Base-by-base conservation (phyloP, 2,329 filamentous ascomycete species). In the Fusarium succisae region DNA sequence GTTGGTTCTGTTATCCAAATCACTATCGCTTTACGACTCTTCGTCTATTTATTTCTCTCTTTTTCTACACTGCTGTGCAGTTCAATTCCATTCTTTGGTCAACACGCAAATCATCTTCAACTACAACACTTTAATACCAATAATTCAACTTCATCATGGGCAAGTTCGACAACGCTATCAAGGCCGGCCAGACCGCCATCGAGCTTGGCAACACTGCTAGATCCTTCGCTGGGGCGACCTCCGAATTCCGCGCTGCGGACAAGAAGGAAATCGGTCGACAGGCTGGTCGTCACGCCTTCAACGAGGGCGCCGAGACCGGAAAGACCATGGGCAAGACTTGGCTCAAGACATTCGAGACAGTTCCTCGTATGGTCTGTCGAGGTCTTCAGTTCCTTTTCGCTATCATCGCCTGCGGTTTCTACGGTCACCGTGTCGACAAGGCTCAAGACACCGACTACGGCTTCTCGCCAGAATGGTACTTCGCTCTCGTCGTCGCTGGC, bases 351-450 rank as follows among this genome's bases (percentile, higher is more conserved):
- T 86, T 85, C 65, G 85, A 86, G 75, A 82, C 81, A 47, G 73
- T 89, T 60, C 82, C 85, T 38, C 89, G 89, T 72, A 81, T 86
- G 51, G 72, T 87, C 66, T 84, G 91, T 22, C 92, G 93, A 70
- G 86, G 91, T 77, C 81, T 93, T 38, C 93, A 95, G 79, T 89
- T 95, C 78, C 83, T 93, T 78, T 87, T 94, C 77, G 93, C 89
- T 51, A 83, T 95, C 66, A 88, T 91, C 47, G 90, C 93, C 59
- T 87, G 90, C 63, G 93, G 91, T 30, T 87, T 95, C 63, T 95
- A 94, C 76, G 91, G 89, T 20, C 83, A 86, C 67, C 90, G 91
- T 65, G 81, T 86, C 67, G 80, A 86, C 67, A 77, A 81, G 11
- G 87, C 88, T 28, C 77, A 74, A 57, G 76, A 78, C 26, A 75